A percentile compares a stretch with the other conserved stretches of the same genome.
These are phyloP conservation scores for Phanerochaete carnosa DNA, from an alignment of 768 basidiomycete genomes.

Conservation along the genomic window DNA sequence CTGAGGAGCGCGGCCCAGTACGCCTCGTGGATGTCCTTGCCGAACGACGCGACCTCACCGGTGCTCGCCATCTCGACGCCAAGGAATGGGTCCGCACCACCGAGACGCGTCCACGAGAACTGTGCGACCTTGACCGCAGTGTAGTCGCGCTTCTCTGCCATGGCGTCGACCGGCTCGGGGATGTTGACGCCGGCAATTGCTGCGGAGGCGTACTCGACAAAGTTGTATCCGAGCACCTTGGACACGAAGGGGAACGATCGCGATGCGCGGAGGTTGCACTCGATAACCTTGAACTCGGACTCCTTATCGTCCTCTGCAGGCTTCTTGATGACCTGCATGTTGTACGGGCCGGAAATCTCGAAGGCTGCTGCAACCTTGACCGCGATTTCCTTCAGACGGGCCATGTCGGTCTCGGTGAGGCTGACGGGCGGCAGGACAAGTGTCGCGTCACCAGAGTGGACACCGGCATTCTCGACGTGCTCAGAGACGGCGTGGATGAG, in stretches of 20 bases:
- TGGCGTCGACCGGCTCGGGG: constrained; percentile 87
- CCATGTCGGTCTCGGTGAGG: constrained; percentile 69
- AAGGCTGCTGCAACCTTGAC: constrained; percentile 94
- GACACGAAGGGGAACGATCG: constrained; percentile 99
- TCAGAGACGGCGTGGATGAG: constrained; percentile 91
- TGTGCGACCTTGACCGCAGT: constrained; percentile 96
- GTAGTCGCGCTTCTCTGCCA: constrained; percentile 87
- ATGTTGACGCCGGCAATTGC: constrained; percentile 86
- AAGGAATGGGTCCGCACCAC: constrained; percentile 94
- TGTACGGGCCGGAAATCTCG: constrained; percentile 97
- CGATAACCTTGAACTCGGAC: constrained; percentile 90
- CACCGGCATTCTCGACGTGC: constrained; percentile 98
- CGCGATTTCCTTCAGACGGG: constrained; percentile 87
- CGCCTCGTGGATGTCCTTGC: constrained; percentile 89
- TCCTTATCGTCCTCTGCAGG: constrained; percentile 49
- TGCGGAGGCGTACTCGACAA: constrained; percentile 89
- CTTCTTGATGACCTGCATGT: constrained; percentile 98
- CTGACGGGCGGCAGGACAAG: constrained; percentile 95
- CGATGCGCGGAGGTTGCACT: constrained; percentile 97
- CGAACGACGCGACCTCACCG: constrained; percentile 96
- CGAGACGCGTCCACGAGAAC: constrained; percentile 96
- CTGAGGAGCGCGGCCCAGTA: constrained; percentile 95
- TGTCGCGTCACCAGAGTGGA: constrained; percentile 98
- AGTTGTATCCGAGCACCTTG: constrained; percentile 96
- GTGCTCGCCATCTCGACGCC: constrained; percentile 99